These are phyloP conservation scores for Phialocephala sp. DNA, from an alignment of 2,329 filamentous ascomycete species.

Conservation along the genomic window DNA sequence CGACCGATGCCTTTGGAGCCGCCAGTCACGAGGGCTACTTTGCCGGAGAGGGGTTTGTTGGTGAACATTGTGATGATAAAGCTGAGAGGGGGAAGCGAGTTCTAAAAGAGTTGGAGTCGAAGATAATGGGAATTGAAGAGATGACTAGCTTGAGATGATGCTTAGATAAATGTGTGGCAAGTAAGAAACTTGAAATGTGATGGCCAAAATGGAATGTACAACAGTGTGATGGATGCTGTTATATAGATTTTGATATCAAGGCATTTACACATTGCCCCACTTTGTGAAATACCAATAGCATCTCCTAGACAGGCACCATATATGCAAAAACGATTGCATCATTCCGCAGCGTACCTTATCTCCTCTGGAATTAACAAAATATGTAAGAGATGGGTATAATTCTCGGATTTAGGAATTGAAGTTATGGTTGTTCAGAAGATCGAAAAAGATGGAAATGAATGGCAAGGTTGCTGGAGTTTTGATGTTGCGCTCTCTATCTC, in stretches of 20 bases:
- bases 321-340: too few relatives aligned
- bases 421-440: not conserved
- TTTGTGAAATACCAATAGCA: too few relatives aligned
- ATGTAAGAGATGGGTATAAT: not conserved
- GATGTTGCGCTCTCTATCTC: not conserved
- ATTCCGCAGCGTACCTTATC: not conserved
- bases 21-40: conserved; percentile 44
- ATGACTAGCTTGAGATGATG: too few relatives aligned
- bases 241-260: conserved; percentile 9
- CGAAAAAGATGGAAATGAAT: not conserved
- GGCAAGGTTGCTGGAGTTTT: not conserved
- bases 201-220: not conserved
- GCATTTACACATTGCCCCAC: not conserved
- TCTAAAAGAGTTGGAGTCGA: not conserved
- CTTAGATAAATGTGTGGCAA: not conserved
- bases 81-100: conserved; percentile 5
- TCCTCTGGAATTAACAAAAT: not conserved
- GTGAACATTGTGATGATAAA: conserved; percentile 26
- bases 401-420: not conserved
- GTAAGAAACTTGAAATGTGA: not conserved
- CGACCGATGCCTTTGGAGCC: conserved; percentile 65
- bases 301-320: too few relatives aligned
- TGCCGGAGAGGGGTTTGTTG: conserved; percentile 33
- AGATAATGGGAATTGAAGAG: too few relatives aligned
- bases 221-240: conserved; percentile 4